Evolutionary conservation across 1,284 basidiomycete genomes (phyloP), one percentile per base, ranked within the genome.

Genomic region (Meripilus lineatus): DNA sequence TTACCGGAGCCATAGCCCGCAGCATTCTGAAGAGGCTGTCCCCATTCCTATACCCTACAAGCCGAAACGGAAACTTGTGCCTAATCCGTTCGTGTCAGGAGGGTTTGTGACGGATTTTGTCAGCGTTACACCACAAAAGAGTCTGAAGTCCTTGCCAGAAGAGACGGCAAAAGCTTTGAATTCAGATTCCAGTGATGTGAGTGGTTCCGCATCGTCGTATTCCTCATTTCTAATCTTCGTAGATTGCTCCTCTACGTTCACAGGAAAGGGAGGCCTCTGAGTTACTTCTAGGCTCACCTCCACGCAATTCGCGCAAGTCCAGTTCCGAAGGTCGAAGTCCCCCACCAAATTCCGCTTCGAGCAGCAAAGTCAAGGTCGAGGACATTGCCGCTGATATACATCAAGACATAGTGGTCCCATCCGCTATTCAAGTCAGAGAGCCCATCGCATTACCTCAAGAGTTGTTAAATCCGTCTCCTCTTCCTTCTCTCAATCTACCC

Each of bases 51-150:
- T 48, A 20, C 47, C 47, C 18, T 32, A 50, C 24, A 40, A 47
- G 13, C 25, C 51, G 36, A 36, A 49, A 56, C 48, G 61, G 43
- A 64, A 57, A 48, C 42, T 49, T 8, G 37, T 59, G 20, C 38
- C 45, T 7, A 73, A 72, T 54, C 66, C 71, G n/a, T 75, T 76
- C 46, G 66, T 76, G n/a, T 74, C 74, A n/a, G 70, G 65, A 20
- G 73, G 75, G 8, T 70, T 72, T 38, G 59, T 75, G 45, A 70
- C 69, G 11, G 70, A 72, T 37, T 73, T 74, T 35, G 63, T 66
- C 18, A 65, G 64, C 20, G 51, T 51, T 26, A 56, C 57, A 22
- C 52, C 57, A 23, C 54, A 52, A 25, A 18, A 23, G 30, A 20
- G 17, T 32, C 14, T 15, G 15, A 20, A 30, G 4, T 20, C n/a